A percentile compares a stretch with the other conserved stretches of the same genome.
Evolutionary conservation across 768 basidiomycete species (phyloP).

Genomic region (Chalciporus sphaerocephalus): DNA sequence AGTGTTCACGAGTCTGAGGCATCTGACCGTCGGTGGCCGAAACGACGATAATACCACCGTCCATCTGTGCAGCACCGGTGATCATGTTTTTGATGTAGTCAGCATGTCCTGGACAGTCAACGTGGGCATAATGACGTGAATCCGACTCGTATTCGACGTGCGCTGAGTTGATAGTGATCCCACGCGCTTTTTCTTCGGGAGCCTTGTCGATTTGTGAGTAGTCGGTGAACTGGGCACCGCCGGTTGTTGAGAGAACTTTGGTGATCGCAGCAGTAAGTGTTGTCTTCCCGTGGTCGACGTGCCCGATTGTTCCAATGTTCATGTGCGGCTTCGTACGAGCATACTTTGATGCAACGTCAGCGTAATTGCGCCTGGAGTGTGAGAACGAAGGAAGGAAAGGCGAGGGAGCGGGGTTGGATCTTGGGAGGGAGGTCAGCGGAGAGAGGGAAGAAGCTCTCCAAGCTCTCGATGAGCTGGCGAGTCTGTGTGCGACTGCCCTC

Average conservation of each 20-base stretch:
- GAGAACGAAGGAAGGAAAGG: conserved; percentile 5
- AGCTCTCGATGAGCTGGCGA: conserved; percentile 12
- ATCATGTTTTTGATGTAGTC: conserved; percentile 99
- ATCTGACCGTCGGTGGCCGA: conserved; percentile 99
- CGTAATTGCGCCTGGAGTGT: conserved; percentile 57
- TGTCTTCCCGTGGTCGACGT: conserved; percentile 98
- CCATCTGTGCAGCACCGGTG: conserved; percentile 97
- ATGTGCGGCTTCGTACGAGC: conserved; percentile 82
- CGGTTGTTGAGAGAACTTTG: conserved; percentile 76
- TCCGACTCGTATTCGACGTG: conserved; percentile 98
- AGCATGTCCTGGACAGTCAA: conserved; percentile 95
- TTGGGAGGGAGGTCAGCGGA: conserved; percentile 14
- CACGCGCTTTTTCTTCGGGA: conserved; percentile 98
- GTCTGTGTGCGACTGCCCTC: conserved; percentile 12
- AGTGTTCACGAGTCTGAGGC: conserved; percentile 98
- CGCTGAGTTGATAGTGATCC: conserved; percentile 98
- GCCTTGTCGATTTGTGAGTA: conserved; percentile 99
- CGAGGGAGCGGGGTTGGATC: conserved; percentile 6
- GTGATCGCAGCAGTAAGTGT: conserved; percentile 96
- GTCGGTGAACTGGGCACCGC: conserved; percentile 84
- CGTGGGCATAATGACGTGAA: conserved; percentile 90
- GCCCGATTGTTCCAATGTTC: conserved; percentile 95
- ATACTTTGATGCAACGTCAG: conserved; percentile 58
- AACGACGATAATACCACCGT: conserved; percentile 92
- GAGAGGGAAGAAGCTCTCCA: conserved; percentile 8